Evolutionary conservation across 139 green algal species (phyloP).

Genomic region (Coccomyxa sp.): DNA sequence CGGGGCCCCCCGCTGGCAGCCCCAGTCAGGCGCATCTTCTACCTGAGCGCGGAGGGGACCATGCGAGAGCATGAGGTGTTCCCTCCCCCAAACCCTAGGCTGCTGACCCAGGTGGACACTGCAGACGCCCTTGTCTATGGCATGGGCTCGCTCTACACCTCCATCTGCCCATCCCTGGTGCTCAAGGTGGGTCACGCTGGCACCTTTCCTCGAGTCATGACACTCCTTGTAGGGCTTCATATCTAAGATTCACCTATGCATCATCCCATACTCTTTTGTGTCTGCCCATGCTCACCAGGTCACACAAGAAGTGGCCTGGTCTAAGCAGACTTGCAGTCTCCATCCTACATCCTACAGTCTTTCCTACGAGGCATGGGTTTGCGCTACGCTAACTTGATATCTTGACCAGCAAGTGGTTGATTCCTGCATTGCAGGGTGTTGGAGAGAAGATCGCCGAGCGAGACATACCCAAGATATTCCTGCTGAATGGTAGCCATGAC

Average conservation of each 20-base stretch:
- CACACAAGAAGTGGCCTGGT: too few relatives aligned
- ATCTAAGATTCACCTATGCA: too few relatives aligned
- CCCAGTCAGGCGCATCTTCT: constrained; percentile 90
- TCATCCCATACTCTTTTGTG: too few relatives aligned
- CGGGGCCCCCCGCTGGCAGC: constrained; percentile 52
- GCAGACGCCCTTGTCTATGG: constrained; percentile 90
- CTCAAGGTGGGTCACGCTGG: constrained; percentile 43
- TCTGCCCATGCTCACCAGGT: too few relatives aligned
- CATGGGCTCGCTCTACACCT: constrained; percentile 98
- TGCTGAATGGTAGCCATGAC: constrained; percentile 94
- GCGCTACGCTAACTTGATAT: too few relatives aligned
- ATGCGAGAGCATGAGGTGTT: constrained; percentile 81
- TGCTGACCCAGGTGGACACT: constrained; percentile 48
- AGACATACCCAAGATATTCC: constrained; percentile 65
- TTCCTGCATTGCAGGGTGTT: constrained; percentile 16
- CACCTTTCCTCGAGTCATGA: too few relatives aligned
- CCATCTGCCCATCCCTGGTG: constrained; percentile 86
- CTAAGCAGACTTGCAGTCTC: too few relatives aligned
- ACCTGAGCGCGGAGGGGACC: constrained; percentile 79
- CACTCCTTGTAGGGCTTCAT: too few relatives aligned
- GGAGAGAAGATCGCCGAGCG: constrained; percentile 19
- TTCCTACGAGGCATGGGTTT: too few relatives aligned
- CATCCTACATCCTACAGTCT: too few relatives aligned
- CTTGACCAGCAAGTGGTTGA: too few relatives aligned
- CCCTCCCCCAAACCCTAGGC: constrained; percentile 69